Percentiles rank a stretch among this genome's conserved stretches.
Conservation (phyloP, 208 protist genomes). For the Acanthamoeba lugdunensis region DNA sequence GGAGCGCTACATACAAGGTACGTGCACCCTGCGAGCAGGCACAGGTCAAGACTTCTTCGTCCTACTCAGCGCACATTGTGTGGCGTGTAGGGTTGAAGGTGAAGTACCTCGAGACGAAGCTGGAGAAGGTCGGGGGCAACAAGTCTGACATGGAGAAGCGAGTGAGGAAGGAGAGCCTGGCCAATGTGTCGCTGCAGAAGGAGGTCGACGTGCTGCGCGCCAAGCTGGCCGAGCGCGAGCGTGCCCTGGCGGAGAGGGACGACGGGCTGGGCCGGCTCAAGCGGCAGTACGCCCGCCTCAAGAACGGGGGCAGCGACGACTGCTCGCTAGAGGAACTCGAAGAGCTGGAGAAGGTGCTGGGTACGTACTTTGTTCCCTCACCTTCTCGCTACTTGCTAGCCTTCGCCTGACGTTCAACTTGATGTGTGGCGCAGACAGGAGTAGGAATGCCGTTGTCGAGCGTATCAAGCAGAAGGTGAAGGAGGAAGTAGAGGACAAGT, state of each 20-base stretch:
- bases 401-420: neutral
- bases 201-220: neutral
- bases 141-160: slow-evolving; percentile 26
- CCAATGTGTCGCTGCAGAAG: neutral
- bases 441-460: neutral
- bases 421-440: neutral
- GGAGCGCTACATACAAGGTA: slow-evolving; percentile 61
- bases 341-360: neutral
- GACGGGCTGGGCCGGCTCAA: neutral
- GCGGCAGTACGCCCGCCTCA: neutral
- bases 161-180: neutral
- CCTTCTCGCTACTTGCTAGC: neutral
- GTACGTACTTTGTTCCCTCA: neutral
- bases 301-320: slow-evolving; percentile 15
- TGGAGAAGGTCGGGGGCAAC: slow-evolving; percentile 37
- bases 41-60: neutral
- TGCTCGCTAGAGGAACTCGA: slow-evolving; percentile 37
- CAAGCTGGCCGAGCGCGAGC: neutral
- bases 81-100: neutral
- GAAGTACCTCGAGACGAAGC: slow-evolving; percentile 55
- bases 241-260: neutral
- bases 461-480: slow-evolving; percentile 40
- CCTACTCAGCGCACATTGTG: neutral
- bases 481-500: slow-evolving; percentile 35
- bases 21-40: neutral